Evolutionary conservation across 1,284 basidiomycete genomes (phyloP), one percentile per base, ranked within the genome.

Genomic region (Phylloporus gajari): DNA sequence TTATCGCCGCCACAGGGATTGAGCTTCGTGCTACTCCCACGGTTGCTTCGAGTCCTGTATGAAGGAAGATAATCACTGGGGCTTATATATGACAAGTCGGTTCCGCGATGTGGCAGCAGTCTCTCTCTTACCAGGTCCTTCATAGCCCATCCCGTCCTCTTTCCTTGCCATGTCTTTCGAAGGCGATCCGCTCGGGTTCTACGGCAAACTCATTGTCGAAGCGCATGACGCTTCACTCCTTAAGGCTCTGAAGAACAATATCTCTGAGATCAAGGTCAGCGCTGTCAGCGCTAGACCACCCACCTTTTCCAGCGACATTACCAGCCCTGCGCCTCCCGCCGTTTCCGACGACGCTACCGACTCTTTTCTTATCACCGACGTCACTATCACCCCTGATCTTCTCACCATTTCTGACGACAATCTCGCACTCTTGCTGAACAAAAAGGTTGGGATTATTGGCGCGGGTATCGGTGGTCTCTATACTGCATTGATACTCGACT

Each of bases 401-500:
- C n/a, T 72, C 42, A 46, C 66, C 42, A 44, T 60, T 19, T 67
- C 65, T 40, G 56, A 70, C n/a, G 59, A 65, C 12, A 11, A 25
- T 4, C 59, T 72, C 23, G 63, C 63, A 19, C 69, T 68, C 71
- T 40, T 75, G 25, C 68, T 67, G 44, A 56, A 21, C 27, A 32
- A 65, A 11, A 76, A 72, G 67, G 71, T 77, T 7, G 73, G 76
- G 15, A 77, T 76, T 5, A 21, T 76, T 13, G 75, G 75, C 8
- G 75, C 76, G 1, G 83, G 82, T 11, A 75, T 75, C 9, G 84
- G 83, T 23, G 84, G 84, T 6, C 74, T 85, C 21, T 85, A 65
- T 35, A 76, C 81, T 1, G 85, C 82, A 6, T 71, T 85, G 72
- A 84, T 85, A 0, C 78, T 85, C 30, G 79, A 85, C 25, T 74